A percentile compares a stretch with the other conserved stretches of the same genome.
These are phyloP conservation scores for Penicillium sp. DNA, from an alignment of 2,329 filamentous ascomycete species.

Conservation along the genomic window DNA sequence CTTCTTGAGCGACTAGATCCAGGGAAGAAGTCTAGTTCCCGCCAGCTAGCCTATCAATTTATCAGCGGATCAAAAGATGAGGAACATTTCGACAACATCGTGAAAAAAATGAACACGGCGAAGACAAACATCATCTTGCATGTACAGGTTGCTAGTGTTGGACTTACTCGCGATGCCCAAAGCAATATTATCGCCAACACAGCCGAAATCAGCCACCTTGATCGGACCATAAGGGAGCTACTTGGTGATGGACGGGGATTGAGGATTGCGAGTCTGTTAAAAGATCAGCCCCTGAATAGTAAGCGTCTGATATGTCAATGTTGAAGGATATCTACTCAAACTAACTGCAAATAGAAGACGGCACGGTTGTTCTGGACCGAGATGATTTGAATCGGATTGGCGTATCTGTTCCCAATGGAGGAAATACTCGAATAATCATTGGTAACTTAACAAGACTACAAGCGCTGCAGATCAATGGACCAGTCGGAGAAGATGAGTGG, in stretches of 20 bases:
- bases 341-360: not conserved
- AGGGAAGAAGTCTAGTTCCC: not conserved
- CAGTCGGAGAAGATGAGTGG: not conserved
- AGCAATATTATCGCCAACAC: fast-evolving
- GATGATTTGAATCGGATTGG: not conserved
- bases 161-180: not conserved
- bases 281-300: not conserved
- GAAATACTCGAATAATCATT: not conserved
- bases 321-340: not conserved
- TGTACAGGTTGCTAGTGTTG: not conserved
- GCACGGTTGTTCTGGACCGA: not conserved
- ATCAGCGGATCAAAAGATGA: not conserved
- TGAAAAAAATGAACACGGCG: not conserved
- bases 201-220: not conserved
- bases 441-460: not conserved
- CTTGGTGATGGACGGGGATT: not conserved
- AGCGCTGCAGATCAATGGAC: not conserved
- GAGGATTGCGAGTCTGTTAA: not conserved
- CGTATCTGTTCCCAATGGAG: not conserved
- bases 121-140: not conserved
- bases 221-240: not conserved
- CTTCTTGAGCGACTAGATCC: not conserved
- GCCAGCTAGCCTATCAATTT: not conserved
- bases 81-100: not conserved
- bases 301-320: fast-evolving